A percentile compares a stretch with the other conserved stretches of the same genome.
Conservation (phyloP, 2,329 filamentous ascomycete species). For the Claviceps digitariae region DNA sequence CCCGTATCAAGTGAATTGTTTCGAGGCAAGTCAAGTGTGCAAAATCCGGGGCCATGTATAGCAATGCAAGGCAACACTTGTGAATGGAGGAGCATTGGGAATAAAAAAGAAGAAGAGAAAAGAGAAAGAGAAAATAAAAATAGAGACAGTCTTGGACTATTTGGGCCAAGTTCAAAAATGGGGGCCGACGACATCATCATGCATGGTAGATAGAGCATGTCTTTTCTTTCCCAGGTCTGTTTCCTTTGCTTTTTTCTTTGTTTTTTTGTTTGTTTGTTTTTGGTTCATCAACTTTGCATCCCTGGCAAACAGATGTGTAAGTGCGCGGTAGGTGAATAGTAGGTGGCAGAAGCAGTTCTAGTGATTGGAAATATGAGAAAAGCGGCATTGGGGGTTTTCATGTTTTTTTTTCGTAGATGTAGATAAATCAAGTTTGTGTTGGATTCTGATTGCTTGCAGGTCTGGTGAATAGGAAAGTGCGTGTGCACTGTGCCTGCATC, state of each 20-base stretch:
- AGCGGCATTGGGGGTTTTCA: background rate
- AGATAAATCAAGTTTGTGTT: no score
- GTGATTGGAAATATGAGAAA: background rate
- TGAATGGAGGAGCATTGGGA: background rate
- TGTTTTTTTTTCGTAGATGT: no score
- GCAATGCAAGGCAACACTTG: background rate
- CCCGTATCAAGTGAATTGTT: slow-evolving; percentile 36
- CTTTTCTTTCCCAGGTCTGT: background rate
- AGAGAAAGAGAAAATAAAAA: no score
- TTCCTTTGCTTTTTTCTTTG: background rate
- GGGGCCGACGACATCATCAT: background rate
- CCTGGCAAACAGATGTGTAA: background rate
- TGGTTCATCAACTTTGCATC: no score
- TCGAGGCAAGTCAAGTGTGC: background rate
- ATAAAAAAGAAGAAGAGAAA: background rate
- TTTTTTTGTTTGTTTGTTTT: no score
- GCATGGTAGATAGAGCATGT: background rate
- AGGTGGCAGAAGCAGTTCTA: background rate
- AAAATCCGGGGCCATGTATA: background rate
- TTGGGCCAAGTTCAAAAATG: background rate
- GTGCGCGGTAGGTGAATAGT: background rate
- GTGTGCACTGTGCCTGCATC: no score
- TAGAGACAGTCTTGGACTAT: background rate
- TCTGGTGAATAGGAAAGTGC: no score
- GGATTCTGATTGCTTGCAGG: no score